phyloP scores from a whole-genome alignment of 371 early-diverging fungal species.

The Lichtheimia ornata region DNA sequence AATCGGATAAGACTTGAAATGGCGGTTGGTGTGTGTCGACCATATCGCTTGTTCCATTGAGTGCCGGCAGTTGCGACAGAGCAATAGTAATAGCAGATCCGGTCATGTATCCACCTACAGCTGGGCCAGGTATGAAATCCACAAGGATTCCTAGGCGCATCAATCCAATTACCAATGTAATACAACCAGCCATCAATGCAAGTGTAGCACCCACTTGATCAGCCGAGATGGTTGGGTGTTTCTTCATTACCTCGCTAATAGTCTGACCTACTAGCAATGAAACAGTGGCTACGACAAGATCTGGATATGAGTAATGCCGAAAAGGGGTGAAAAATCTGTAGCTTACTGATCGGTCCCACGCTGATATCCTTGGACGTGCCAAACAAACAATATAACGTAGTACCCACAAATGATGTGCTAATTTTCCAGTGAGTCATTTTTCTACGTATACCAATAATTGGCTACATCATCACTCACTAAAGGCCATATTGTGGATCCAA shows the following conservation, averaged over 20 bases:
- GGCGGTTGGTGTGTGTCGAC: slow-evolving; percentile 56
- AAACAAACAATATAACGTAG: slow-evolving; percentile 60
- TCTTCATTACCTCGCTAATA: slow-evolving; percentile 36
- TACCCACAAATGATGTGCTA: slow-evolving; percentile 37
- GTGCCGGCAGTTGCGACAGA: slow-evolving; percentile 67
- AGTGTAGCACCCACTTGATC: slow-evolving; percentile 54
- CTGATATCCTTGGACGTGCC: slow-evolving; percentile 86
- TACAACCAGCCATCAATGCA: slow-evolving; percentile 58
- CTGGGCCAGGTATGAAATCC: slow-evolving; percentile 82
- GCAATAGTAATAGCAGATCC: slow-evolving; percentile 77
- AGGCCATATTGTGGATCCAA: slow-evolving; percentile 63
- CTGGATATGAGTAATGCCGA: neutral
- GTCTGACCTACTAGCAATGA: slow-evolving; percentile 74
- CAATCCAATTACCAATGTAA: slow-evolving; percentile 66
- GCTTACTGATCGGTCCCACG: slow-evolving; percentile 73
- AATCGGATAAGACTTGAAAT: slow-evolving; percentile 52
- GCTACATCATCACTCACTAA: slow-evolving; percentile 54
- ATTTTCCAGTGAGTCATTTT: neutral
- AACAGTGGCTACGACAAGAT: slow-evolving; percentile 62
- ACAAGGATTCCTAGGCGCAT: slow-evolving; percentile 79
- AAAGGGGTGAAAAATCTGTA: neutral
- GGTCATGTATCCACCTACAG: slow-evolving; percentile 74
- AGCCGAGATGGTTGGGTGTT: slow-evolving; percentile 27
- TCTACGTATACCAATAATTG: slow-evolving; percentile 1
- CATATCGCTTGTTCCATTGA: slow-evolving; percentile 68